Evolutionary conservation across 1,284 basidiomycete species (phyloP), one percentile per base, ranked within the genome.

Genomic region (Heterobasidion irregulare): DNA sequence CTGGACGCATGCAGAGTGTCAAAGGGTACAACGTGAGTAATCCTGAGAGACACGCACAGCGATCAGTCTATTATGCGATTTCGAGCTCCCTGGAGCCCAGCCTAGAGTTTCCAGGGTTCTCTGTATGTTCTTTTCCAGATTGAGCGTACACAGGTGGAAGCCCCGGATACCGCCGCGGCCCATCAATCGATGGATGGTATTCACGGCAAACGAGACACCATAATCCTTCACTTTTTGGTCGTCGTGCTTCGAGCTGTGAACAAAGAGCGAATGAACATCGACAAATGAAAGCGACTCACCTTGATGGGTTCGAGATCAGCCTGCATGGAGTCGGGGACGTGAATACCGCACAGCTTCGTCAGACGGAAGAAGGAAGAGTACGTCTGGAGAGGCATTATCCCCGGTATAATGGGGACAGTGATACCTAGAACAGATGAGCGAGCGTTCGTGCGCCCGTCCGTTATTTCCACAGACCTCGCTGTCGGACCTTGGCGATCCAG

Each of bases 331-430:
- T 79, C 71, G 0, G 97, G 97, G 2, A 98, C 86, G 32, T 79
- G 79, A 2, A 87, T 86, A 43, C 91, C 91, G 62, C 91, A 94
- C 26, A 99, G 77, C 66, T 95, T 96, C 44, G 89, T 91, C 61
- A 98, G 77, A 53, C 97, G 86, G 52, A 89, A 77, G 72, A 99
- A 99, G 1, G 94, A 95, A 18, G 88, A 82, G 66, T 94, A 98
- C 46, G 92, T 98, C 67, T 99, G 97, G 57, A 99, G 92, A 0
- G 97, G 97, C 95, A 99, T 98, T 58, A 99, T 84, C 6, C 95
- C 94, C 2, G 97, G 94, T 55, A 99, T 88, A 63, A 99, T 87
- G 1, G 96, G 95, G 12, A 95, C 82, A 1, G 74, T 82, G 66
- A 99, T 95, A 35, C 95, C 96, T 90, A 63, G 12, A 41, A 35